These are phyloP conservation scores for Porosira glacialis DNA, from an alignment of 352 stramenopile species.

Conservation along the genomic window DNA sequence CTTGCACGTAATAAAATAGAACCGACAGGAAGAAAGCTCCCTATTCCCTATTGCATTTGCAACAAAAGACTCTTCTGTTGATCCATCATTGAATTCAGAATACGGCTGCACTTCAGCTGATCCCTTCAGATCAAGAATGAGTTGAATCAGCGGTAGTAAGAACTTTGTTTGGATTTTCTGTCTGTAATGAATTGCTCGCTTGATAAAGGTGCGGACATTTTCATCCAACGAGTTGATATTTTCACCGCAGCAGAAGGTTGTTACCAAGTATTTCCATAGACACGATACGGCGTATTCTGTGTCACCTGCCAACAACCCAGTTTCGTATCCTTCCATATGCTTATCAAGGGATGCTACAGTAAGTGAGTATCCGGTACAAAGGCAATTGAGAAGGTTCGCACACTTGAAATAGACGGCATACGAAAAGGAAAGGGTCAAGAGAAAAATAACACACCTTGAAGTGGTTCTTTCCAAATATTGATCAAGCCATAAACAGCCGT, in stretches of 20 bases:
- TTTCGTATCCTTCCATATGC: constrained; percentile 36
- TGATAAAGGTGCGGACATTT: constrained; percentile 13
- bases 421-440: background rate
- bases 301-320: constrained; percentile 16
- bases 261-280: constrained; percentile 14
- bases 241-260: constrained; percentile 30
- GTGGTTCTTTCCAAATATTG: constrained; percentile 40
- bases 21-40: background rate
- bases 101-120: background rate
- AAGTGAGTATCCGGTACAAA: background rate
- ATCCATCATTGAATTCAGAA: background rate
- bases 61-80: background rate
- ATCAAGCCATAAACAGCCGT: constrained; percentile 27
- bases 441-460: constrained; percentile 12
- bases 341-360: constrained; percentile 28
- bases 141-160: background rate
- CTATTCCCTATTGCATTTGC: background rate
- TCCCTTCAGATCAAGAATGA: background rate
- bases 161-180: background rate
- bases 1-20: constrained; percentile 15
- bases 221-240: constrained; percentile 7
- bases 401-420: background rate
- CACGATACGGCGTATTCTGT: constrained; percentile 27
- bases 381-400: no score
- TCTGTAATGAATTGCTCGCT: constrained; percentile 27